Evolutionary conservation across 345 rosid genomes (phyloP).

Genomic region (Physaria fendleri): DNA sequence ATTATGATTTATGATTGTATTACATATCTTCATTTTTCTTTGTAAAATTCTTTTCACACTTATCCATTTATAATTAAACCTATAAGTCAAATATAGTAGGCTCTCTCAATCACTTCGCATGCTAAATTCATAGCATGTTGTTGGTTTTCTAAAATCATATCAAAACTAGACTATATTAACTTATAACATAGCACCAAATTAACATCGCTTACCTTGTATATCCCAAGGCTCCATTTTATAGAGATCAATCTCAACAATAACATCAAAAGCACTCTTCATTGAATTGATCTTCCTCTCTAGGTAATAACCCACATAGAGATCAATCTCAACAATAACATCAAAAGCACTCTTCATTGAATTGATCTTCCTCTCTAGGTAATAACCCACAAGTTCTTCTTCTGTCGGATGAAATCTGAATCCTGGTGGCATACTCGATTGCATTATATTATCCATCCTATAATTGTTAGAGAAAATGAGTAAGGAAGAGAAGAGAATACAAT

Average conservation of each 20-base stretch:
- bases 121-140: slow-evolving; percentile 15
- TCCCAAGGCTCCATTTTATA: slow-evolving; percentile 99
- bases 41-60: slow-evolving; percentile 30
- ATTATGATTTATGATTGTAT: slow-evolving; percentile 25
- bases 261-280: slow-evolving; percentile 70
- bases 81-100: slow-evolving; percentile 33
- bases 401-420: slow-evolving; percentile 97
- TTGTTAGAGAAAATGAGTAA: slow-evolving; percentile 9
- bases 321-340: slow-evolving; percentile 77
- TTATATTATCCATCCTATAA: slow-evolving; percentile 42
- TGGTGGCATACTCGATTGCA: slow-evolving; percentile 77
- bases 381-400: slow-evolving; percentile 96
- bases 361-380: slow-evolving; percentile 79
- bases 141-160: slow-evolving; percentile 5
- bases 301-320: slow-evolving; percentile 93
- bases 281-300: slow-evolving; percentile 71
- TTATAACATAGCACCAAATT: too few species aligned
- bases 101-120: slow-evolving; percentile 22
- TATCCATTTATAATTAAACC: not conserved
- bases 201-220: slow-evolving; percentile 65
- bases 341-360: slow-evolving; percentile 63
- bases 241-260: slow-evolving; percentile 80
- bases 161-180: not conserved
- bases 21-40: not conserved
- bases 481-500: slow-evolving; percentile 19